Percentiles rank a stretch among this genome's conserved stretches.
phyloP scores from a whole-genome alignment of 108 stramenopile species.

The Nannochloropsis gaditana region DNA sequence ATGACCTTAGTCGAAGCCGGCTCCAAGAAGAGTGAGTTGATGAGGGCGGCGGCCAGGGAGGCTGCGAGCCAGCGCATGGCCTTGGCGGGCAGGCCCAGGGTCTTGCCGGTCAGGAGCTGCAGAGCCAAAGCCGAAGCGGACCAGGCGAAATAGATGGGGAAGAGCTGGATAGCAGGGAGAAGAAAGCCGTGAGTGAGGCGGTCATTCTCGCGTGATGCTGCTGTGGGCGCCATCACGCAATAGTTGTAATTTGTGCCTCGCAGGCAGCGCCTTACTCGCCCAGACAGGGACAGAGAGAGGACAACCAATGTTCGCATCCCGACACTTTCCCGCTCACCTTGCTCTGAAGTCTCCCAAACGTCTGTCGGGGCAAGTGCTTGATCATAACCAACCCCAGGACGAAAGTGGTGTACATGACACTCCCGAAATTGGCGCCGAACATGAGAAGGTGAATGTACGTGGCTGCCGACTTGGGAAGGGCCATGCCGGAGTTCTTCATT shows the following conservation, averaged over 20 bases:
- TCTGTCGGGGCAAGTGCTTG: constrained; percentile 69
- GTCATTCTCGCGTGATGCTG: background rate
- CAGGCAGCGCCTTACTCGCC: too few relatives aligned
- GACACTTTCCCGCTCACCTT: constrained; percentile 7
- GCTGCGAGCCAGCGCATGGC: constrained; percentile 54
- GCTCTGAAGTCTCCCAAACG: constrained; percentile 67
- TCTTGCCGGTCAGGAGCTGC: constrained; percentile 53
- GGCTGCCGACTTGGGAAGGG: background rate
- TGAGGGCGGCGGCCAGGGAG: constrained; percentile 56
- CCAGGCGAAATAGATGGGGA: constrained; percentile 16
- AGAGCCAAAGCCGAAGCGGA: background rate
- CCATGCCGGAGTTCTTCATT: background rate
- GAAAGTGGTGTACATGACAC: constrained; percentile 60
- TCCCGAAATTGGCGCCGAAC: constrained; percentile 20
- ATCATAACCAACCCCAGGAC: constrained; percentile 69
- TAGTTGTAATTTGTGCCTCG: too few relatives aligned
- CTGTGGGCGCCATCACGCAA: too few relatives aligned
- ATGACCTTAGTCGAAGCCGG: constrained; percentile 62
- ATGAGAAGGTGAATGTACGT: constrained; percentile 27
- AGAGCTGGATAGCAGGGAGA: background rate
- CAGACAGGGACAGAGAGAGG: too few relatives aligned
- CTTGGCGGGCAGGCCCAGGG: constrained; percentile 35
- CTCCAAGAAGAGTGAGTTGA: constrained; percentile 66
- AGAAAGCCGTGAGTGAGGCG: background rate
- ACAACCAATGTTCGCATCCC: background rate